Percentiles rank a stretch among this genome's conserved stretches.
Evolutionary conservation across 2,329 filamentous ascomycete species (phyloP).

Genomic region (Aspergillus fumigatus): DNA sequence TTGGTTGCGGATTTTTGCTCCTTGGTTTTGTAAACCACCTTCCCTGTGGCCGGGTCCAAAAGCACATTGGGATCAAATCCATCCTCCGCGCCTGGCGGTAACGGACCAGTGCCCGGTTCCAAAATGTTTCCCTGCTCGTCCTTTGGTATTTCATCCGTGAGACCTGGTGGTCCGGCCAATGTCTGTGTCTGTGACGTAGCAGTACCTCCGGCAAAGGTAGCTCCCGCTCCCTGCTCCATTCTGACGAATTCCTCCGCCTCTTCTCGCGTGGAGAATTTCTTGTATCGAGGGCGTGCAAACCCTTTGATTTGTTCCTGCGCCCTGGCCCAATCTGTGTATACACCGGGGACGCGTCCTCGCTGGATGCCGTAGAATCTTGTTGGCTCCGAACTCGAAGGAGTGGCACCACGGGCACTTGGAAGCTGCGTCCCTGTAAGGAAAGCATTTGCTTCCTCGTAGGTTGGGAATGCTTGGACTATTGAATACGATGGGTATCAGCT

Average conservation of each 20-base stretch:
- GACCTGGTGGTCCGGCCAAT: conserved; percentile 29
- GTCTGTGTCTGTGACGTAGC: conserved; percentile 38
- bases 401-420: conserved; percentile 28
- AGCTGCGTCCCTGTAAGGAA: conserved; percentile 64
- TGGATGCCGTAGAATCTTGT: conserved; percentile 59
- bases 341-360: conserved; percentile 54
- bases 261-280: conserved; percentile 61
- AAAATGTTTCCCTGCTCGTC: conserved; percentile 42
- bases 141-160: conserved; percentile 38
- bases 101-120: conserved; percentile 52
- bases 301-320: conserved; percentile 70
- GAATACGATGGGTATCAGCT: background rate
- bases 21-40: conserved; percentile 52
- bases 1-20: conserved; percentile 48
- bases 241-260: conserved; percentile 76
- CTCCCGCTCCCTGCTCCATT: conserved; percentile 30
- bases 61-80: conserved; percentile 57
- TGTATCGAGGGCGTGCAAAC: conserved; percentile 64
- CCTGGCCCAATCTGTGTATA: conserved; percentile 64
- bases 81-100: conserved; percentile 55
- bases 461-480: conserved; percentile 74
- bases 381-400: conserved; percentile 32
- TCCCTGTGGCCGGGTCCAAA: conserved; percentile 51
- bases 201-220: conserved; percentile 23
- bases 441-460: conserved; percentile 68